These are phyloP conservation scores for Solanum hybrid DNA, from an alignment of 305 asterid species.

Conservation along the genomic window DNA sequence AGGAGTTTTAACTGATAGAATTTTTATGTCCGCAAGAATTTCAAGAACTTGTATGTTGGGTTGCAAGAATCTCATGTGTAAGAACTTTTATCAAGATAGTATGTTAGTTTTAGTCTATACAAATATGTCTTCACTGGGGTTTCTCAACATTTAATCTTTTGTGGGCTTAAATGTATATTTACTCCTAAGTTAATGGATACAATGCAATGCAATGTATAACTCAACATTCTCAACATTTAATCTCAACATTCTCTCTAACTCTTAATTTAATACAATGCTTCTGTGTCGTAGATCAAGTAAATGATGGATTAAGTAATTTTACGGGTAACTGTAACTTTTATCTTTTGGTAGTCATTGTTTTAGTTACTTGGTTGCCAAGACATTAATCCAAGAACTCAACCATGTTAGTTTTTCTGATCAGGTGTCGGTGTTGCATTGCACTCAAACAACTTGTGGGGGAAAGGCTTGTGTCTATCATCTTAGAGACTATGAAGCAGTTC, in stretches of 20 bases:
- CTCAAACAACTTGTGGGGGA: constrained; percentile 71
- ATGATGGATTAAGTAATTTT: background rate
- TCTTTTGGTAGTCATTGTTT: background rate
- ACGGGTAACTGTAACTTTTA: background rate
- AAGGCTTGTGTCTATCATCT: constrained; percentile 60
- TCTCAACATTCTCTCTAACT: background rate
- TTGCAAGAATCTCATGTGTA: background rate
- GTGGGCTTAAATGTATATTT: background rate
- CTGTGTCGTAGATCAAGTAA: background rate
- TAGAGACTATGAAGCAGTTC: constrained; percentile 50
- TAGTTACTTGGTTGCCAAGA: background rate
- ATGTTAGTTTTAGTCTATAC: background rate
- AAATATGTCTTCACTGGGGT: background rate
- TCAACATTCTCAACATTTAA: too few species aligned
- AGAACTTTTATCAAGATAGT: background rate
- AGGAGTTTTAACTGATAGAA: background rate
- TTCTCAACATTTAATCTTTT: background rate
- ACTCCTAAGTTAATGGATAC: background rate
- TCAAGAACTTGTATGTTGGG: background rate
- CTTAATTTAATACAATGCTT: background rate
- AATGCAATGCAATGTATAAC: too few species aligned
- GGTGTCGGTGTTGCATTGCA: constrained; percentile 60
- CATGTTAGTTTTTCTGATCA: constrained; percentile 15
- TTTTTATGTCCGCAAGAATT: background rate
- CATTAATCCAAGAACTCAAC: background rate